A percentile compares a stretch with the other conserved stretches of the same genome.
Conservation (phyloP, 768 basidiomycete species). For the Amylocystis lapponica region DNA sequence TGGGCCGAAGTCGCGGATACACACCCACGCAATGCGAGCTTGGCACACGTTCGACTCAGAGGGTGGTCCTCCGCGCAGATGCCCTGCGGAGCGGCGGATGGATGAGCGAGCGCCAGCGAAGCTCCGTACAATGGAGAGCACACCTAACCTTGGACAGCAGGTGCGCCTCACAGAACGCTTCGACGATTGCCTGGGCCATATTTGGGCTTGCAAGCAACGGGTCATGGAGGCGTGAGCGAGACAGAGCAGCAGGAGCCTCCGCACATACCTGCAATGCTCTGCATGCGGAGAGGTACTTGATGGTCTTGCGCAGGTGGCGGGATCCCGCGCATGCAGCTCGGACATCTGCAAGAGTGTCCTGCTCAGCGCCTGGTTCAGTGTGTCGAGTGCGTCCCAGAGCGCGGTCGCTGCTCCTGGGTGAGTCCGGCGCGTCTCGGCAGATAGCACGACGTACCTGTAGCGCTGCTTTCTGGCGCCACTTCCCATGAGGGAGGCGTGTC, state of each 20-base stretch:
- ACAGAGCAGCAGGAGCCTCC: background rate
- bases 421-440: background rate
- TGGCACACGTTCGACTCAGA: too few relatives aligned
- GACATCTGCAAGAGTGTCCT: constrained; percentile 46
- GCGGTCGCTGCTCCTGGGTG: constrained; percentile 41
- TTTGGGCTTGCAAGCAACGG: constrained; percentile 41
- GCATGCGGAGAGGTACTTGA: constrained; percentile 57
- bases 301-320: constrained; percentile 46
- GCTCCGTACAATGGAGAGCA: too few relatives aligned
- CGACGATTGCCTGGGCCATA: constrained; percentile 42
- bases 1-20: too few relatives aligned
- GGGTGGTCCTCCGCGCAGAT: too few relatives aligned
- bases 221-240: background rate
- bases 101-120: too few relatives aligned
- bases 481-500: constrained; percentile 95
- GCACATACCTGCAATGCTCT: constrained; percentile 49
- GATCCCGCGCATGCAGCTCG: constrained; percentile 41
- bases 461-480: constrained; percentile 73
- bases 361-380: constrained; percentile 56
- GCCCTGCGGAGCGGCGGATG: too few relatives aligned
- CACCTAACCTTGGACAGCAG: constrained; percentile 54
- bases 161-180: constrained; percentile 55
- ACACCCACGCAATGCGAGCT: too few relatives aligned
- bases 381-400: constrained; percentile 61
- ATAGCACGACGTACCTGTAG: constrained; percentile 50